Evolutionary conservation across 202 grass and related monocot species (phyloP).

Genomic region (Panicum virgatum): DNA sequence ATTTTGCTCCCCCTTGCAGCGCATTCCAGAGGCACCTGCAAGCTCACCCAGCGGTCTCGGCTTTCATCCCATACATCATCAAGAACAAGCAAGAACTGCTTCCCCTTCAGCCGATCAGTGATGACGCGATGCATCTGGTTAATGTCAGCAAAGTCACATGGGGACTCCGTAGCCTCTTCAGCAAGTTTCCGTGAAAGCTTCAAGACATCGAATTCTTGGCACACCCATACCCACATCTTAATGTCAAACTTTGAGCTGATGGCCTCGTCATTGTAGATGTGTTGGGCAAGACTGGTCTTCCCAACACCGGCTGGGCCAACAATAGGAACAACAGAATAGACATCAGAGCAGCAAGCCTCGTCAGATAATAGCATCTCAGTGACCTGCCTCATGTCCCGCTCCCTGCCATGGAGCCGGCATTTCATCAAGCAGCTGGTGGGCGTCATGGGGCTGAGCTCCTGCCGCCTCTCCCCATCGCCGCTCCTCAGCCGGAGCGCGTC

Average conservation of each 20-base stretch:
- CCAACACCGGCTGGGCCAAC: conserved; percentile 38
- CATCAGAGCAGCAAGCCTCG: background rate
- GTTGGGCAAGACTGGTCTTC: conserved; percentile 35
- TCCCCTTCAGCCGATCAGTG: conserved; percentile 22
- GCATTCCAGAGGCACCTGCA: conserved; percentile 26
- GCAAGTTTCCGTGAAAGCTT: conserved; percentile 26
- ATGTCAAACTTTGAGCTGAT: conserved; percentile 10
- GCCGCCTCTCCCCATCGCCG: conserved; percentile 4
- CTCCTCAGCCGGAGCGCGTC: background rate
- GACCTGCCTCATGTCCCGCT: conserved; percentile 19
- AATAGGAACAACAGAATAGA: conserved; percentile 28
- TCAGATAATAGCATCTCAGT: conserved; percentile 2
- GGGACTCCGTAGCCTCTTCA: conserved; percentile 1
- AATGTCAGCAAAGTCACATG: conserved; percentile 23
- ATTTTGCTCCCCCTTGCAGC: conserved; percentile 42
- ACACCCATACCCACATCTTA: conserved; percentile 43
- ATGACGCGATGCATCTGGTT: conserved; percentile 39
- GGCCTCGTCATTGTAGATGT: conserved; percentile 7
- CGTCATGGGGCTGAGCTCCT: background rate
- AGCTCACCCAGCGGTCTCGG: background rate
- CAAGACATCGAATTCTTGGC: conserved; percentile 21
- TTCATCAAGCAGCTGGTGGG: conserved; percentile 37
- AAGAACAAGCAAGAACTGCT: conserved; percentile 43
- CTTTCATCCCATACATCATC: conserved; percentile 45
- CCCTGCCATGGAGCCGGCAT: conserved; percentile 38